Evolutionary conservation across 2,329 filamentous ascomycete species (phyloP).

Genomic region (Sclerotinia nivalis): DNA sequence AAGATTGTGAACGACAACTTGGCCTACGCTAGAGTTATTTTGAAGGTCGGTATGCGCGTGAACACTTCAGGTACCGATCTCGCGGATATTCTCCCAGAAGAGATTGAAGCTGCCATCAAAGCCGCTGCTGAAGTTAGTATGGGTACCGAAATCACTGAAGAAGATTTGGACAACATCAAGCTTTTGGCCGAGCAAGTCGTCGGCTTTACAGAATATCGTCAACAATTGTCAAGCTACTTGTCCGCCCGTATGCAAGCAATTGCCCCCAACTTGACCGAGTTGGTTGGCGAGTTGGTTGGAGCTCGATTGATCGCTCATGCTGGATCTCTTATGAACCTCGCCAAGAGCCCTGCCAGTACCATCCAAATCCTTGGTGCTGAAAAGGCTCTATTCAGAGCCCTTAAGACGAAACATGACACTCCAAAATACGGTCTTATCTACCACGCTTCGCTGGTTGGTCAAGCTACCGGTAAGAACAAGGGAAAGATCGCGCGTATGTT

Average conservation of each 20-base stretch:
- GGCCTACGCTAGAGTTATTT: conserved; percentile 85
- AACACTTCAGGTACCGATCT: conserved; percentile 77
- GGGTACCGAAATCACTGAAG: conserved; percentile 93
- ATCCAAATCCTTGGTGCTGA: conserved; percentile 98
- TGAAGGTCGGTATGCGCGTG: conserved; percentile 85
- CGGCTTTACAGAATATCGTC: conserved; percentile 85
- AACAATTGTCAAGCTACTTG: conserved; percentile 84
- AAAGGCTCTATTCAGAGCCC: conserved; percentile 95
- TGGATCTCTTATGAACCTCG: conserved; percentile 89
- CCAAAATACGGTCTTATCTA: conserved; percentile 97
- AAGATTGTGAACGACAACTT: conserved; percentile 97
- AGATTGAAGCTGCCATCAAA: conserved; percentile 90
- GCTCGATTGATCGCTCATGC: conserved; percentile 93
- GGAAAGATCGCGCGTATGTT: conserved; percentile 98
- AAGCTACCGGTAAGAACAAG: conserved; percentile 98
- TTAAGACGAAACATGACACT: conserved; percentile 99
- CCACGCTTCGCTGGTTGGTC: conserved; percentile 89
- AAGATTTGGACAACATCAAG: conserved; percentile 91
- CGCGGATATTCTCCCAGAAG: conserved; percentile 88
- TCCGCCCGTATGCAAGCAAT: conserved; percentile 94
- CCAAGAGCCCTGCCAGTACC: conserved; percentile 92
- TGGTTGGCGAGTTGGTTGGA: conserved; percentile 91
- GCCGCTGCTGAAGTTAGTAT: conserved; percentile 94
- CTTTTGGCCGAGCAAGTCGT: conserved; percentile 92
- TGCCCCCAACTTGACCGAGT: conserved; percentile 89